Conservation (phyloP, 108 stramenopile genomes). For the Schizochytrium sp. region DNA sequence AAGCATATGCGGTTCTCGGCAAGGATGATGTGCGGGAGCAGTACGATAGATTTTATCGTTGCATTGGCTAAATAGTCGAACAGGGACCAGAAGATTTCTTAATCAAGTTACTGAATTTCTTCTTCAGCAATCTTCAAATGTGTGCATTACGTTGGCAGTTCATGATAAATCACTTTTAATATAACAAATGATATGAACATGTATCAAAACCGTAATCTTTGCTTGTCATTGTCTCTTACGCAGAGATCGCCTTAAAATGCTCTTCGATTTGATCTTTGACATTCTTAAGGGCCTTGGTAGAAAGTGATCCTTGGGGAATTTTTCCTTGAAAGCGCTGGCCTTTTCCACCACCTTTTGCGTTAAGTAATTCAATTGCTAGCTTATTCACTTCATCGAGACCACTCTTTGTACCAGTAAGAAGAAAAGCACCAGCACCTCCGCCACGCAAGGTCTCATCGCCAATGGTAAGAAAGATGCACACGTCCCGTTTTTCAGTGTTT, state of each 20-base stretch:
- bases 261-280: not conserved
- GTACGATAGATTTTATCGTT: constrained; percentile 32
- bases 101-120: too few species aligned
- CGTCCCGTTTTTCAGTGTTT: not conserved
- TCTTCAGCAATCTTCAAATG: too few species aligned
- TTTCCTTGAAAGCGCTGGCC: constrained; percentile 13
- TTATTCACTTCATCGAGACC: constrained; percentile 44
- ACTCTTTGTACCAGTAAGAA: not conserved
- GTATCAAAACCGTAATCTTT: too few species aligned
- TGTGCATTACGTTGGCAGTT: too few species aligned
- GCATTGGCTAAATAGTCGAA: not conserved
- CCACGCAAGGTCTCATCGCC: constrained; percentile 31
- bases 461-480: not conserved
- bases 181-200: too few species aligned
- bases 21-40: constrained; percentile 2
- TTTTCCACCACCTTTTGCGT: constrained; percentile 41
- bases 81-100: too few species aligned
- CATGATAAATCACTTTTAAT: too few species aligned
- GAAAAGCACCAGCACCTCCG: constrained; percentile 29
- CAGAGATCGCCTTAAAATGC: not conserved
- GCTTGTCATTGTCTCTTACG: not conserved
- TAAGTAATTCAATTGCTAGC: not conserved
- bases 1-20: constrained; percentile 46
- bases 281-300: constrained; percentile 10
- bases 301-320: not conserved